Base-by-base conservation (phyloP, 768 basidiomycete genomes). In the Vishniacozyma victoriae region DNA sequence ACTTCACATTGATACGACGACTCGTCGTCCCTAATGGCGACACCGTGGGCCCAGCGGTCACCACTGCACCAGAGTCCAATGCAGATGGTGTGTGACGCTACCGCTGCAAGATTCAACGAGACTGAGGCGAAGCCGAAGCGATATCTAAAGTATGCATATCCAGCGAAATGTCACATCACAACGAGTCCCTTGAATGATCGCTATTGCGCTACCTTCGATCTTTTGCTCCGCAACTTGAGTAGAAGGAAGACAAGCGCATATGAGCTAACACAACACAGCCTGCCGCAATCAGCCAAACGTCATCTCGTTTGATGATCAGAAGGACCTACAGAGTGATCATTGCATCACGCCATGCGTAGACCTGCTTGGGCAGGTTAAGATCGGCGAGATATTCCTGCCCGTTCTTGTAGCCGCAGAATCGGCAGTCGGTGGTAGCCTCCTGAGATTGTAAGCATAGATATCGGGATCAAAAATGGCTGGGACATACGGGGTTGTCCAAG, bases 371-470 rank as follows among this genome's bases (percentile, higher is more conserved):
- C 22, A 68, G 43, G 31, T 70, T 62, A 27, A 67, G 44, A 7
- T 57, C 57, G 3, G 46, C 41, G 25, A 72, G 52, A 41, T 67
- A 72, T 37, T 70, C 55, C 31, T 57, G 56, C 5, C 70, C 70
- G 18, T 53, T 53, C 15, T 50, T 48, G 36, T 64, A 67, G 0
- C 48, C 33, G 41, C 69, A 72, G 29, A 60, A 70, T 40, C 62
- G 31, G 46, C 66, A 68, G 12, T 45, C 36, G 11, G 31, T 37
- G 4, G 53, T 64, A 6, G 68, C 54, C 4, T 56, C 27, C 24
- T 54, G 54, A 33, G n/a, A n/a, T n/a, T n/a, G n/a, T n/a, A n/a
- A n/a, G n/a, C n/a, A n/a, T n/a, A n/a, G n/a, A n/a, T n/a, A n/a
- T n/a, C n/a, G n/a, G 29, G 29, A n/a, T 33, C 9, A 33, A 19